Percentiles rank a stretch among this genome's conserved stretches.
Conservation (phyloP, 1,284 basidiomycete species). For the Ceratobasidium sp. region DNA sequence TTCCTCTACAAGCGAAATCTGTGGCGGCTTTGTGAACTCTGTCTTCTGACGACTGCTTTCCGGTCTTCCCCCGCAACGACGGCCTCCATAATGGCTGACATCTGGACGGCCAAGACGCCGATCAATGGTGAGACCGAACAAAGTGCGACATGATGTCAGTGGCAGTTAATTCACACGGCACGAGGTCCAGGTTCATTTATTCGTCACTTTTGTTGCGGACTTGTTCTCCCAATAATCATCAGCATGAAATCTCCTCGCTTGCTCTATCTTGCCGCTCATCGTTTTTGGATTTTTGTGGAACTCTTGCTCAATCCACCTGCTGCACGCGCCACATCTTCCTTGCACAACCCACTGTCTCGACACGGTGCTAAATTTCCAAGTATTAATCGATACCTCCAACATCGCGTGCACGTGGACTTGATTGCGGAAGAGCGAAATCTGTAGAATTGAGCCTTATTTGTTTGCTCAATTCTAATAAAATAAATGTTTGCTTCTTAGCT, state of each 20-base stretch:
- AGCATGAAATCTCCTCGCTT: neutral
- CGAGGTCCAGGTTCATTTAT: neutral
- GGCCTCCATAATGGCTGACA: too few relatives aligned
- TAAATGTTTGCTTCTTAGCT: too few relatives aligned
- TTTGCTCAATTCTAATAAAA: too few relatives aligned
- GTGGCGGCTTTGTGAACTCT: too few relatives aligned
- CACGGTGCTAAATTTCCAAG: neutral
- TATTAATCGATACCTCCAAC: slow-evolving; percentile 53
- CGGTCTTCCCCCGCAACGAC: too few relatives aligned
- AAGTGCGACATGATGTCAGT: neutral
- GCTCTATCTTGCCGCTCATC: neutral
- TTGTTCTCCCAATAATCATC: neutral
- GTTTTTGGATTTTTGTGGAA: neutral
- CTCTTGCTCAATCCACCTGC: neutral
- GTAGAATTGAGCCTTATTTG: too few relatives aligned
- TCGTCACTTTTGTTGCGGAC: neutral
- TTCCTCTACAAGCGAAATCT: too few relatives aligned
- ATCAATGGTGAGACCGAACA: too few relatives aligned
- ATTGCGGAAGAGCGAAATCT: slow-evolving; percentile 60
- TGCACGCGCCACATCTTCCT: neutral
- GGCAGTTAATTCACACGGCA: neutral
- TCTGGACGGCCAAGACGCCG: too few relatives aligned
- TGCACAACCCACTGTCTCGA: neutral
- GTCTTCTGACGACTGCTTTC: too few relatives aligned
- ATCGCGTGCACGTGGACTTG: slow-evolving; percentile 57